These are phyloP conservation scores for Thermomyces lanuginosus DNA, from an alignment of 2,329 filamentous ascomycete species.

Conservation along the genomic window DNA sequence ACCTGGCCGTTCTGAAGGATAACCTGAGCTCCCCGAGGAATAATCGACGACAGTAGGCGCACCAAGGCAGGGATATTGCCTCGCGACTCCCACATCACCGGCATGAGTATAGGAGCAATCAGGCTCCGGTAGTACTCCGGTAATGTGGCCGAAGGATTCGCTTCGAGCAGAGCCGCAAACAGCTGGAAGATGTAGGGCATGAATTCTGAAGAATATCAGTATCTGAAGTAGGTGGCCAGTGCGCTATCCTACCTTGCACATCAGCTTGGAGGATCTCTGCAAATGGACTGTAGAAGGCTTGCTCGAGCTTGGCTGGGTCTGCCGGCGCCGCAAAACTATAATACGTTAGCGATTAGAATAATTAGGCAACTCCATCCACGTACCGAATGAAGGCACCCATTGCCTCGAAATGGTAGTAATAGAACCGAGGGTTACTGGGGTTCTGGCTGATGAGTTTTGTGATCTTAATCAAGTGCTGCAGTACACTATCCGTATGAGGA, in stretches of 20 bases:
- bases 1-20: slow-evolving; percentile 68
- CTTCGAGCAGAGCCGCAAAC: slow-evolving; percentile 76
- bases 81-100: slow-evolving; percentile 75
- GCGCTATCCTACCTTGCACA: slow-evolving; percentile 47
- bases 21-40: slow-evolving; percentile 55
- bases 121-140: slow-evolving; percentile 68
- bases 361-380: slow-evolving; percentile 7
- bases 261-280: slow-evolving; percentile 64
- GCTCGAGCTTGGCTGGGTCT: slow-evolving; percentile 59
- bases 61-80: slow-evolving; percentile 88
- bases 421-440: slow-evolving; percentile 92
- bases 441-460: slow-evolving; percentile 86
- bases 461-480: slow-evolving; percentile 72
- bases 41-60: slow-evolving; percentile 66
- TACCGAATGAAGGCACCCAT: slow-evolving; percentile 71
- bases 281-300: slow-evolving; percentile 69
- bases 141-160: slow-evolving; percentile 61
- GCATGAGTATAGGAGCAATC: slow-evolving; percentile 60
- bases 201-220: slow-evolving; percentile 50
- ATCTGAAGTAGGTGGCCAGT: slow-evolving; percentile 4
- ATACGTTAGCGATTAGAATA: slow-evolving; percentile 6
- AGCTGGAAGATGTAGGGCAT: slow-evolving; percentile 94
- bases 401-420: slow-evolving; percentile 96
- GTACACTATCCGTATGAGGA: slow-evolving; percentile 57
- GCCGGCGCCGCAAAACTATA: slow-evolving; percentile 47